phyloP scores from a whole-genome alignment of 2,329 filamentous ascomycete genomes.

The Phaeoacremonium minimum region DNA sequence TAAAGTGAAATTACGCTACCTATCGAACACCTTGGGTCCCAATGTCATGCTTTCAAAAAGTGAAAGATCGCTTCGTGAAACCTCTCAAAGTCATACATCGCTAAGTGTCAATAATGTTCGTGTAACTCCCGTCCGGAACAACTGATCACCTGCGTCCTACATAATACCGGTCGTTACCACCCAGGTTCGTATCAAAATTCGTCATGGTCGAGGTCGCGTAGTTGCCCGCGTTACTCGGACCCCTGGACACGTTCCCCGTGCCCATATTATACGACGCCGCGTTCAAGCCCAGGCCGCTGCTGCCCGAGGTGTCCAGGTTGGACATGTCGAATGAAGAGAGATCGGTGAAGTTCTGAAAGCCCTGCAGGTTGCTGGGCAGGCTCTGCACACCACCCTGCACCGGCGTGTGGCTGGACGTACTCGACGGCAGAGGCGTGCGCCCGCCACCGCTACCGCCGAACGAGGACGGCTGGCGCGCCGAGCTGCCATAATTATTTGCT shows the following conservation, averaged over 20 bases:
- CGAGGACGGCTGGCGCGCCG: constrained; percentile 6
- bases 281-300: constrained; percentile 15
- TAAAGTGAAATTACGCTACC: no score
- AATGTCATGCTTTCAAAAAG: no score
- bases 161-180: constrained; percentile 13
- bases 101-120: constrained; percentile 2
- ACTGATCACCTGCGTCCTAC: constrained; percentile 15
- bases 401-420: constrained; percentile 5
- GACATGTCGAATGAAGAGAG: constrained; percentile 18
- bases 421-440: constrained; percentile 8
- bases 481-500: constrained; percentile 6
- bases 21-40: no score
- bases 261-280: constrained; percentile 18
- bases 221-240: constrained; percentile 15
- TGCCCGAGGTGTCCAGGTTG: constrained; percentile 18
- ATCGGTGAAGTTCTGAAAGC: constrained; percentile 15
- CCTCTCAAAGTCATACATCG: no score
- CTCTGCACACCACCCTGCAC: constrained; percentile 10
- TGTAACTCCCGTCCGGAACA: background rate
- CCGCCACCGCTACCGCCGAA: no score
- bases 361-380: constrained; percentile 11
- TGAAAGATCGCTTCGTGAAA: no score
- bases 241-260: constrained; percentile 15
- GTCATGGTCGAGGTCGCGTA: constrained; percentile 13
- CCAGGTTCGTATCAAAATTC: constrained; percentile 18